phyloP scores from a whole-genome alignment of 2,329 filamentous ascomycete species.

The Aspergillus ruber region DNA sequence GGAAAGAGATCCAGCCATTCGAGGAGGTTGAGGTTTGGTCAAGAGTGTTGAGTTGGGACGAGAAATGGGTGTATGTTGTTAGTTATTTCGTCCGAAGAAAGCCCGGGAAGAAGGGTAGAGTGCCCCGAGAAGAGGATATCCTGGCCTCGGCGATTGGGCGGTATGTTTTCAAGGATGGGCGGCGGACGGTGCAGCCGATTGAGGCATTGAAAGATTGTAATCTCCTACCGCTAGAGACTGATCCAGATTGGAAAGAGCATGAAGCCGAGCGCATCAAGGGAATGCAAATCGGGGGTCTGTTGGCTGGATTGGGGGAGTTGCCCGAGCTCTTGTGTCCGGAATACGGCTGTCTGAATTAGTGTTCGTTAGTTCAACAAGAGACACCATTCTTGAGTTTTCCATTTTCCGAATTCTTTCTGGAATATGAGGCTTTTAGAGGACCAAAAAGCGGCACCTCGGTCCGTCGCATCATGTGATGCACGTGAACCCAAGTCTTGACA shows the following conservation, averaged over 20 bases:
- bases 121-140: constrained; percentile 46
- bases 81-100: constrained; percentile 59
- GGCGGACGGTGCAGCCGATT: constrained; percentile 67
- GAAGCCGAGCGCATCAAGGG: not conserved
- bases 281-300: not conserved
- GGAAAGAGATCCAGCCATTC: constrained; percentile 59
- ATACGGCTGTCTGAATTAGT: not conserved
- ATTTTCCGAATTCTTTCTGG: too few species aligned
- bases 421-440: too few species aligned
- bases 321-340: not conserved
- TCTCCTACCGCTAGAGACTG: not conserved
- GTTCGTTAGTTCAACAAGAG: not conserved
- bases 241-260: not conserved
- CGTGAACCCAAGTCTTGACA: too few species aligned
- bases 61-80: constrained; percentile 68
- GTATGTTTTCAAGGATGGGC: constrained; percentile 68
- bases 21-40: constrained; percentile 64
- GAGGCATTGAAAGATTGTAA: constrained; percentile 33
- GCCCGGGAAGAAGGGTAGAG: constrained; percentile 5
- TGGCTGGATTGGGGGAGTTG: not conserved
- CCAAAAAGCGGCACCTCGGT: too few species aligned
- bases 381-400: too few species aligned
- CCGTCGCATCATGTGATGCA: too few species aligned
- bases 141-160: constrained; percentile 63
- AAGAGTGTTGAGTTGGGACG: constrained; percentile 62